phyloP scores from a whole-genome alignment of 2,329 filamentous ascomycete genomes.

The Davidsoniella virescens region DNA sequence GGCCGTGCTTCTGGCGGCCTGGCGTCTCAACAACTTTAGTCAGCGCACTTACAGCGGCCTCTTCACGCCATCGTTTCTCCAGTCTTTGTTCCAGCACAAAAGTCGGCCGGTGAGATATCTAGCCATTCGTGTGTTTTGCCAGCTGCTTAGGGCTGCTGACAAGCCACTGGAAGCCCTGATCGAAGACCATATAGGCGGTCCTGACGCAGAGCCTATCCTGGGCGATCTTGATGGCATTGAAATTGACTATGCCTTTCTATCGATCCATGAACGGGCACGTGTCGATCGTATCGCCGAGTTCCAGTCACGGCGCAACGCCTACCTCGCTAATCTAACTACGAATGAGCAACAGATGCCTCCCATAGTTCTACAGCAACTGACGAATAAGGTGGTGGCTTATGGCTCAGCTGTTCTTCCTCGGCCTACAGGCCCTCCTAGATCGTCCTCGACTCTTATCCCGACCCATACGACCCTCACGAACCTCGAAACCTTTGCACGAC shows the following conservation, averaged over 20 bases:
- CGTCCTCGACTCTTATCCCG: conserved; percentile 24
- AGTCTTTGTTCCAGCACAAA: conserved; percentile 47
- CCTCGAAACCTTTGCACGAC: conserved; percentile 48
- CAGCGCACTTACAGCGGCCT: conserved; percentile 47
- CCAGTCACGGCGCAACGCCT: conserved; percentile 2
- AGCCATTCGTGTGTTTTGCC: conserved; percentile 63
- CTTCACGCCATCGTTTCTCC: conserved; percentile 50
- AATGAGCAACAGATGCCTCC: conserved; percentile 12
- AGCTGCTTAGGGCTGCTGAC: conserved; percentile 67
- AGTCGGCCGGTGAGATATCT: conserved; percentile 56
- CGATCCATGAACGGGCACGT: conserved; percentile 39
- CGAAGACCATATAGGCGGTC: conserved; percentile 42
- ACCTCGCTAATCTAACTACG: conserved; percentile 12
- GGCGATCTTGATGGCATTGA: conserved; percentile 59
- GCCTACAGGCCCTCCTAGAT: conserved; percentile 28
- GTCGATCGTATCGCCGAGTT: conserved; percentile 20
- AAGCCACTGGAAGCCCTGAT: conserved; percentile 58
- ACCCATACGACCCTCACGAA: conserved; percentile 62
- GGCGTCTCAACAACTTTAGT: conserved; percentile 67
- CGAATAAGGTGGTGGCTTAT: conserved; percentile 45
- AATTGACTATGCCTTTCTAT: conserved; percentile 65
- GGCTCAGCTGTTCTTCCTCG: conserved; percentile 52
- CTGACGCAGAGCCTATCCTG: conserved; percentile 42
- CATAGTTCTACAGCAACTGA: conserved; percentile 30
- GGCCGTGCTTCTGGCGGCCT: conserved; percentile 47